Conservation (phyloP, 768 basidiomycete genomes). For the Tricholoma sp. region DNA sequence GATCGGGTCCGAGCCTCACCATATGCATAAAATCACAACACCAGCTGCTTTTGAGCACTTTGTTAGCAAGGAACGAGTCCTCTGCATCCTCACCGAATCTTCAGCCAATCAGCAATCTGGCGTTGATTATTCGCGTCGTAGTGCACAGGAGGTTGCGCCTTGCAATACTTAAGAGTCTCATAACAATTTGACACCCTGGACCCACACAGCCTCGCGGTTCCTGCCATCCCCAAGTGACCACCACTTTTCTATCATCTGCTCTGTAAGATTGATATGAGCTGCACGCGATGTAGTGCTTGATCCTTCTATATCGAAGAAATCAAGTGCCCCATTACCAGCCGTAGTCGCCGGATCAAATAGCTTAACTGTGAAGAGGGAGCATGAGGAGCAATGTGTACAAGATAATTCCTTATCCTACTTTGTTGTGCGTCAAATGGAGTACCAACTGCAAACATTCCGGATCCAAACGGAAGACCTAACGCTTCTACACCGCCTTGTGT, state of each 20-base stretch:
- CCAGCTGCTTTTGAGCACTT: background rate
- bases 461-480: constrained; percentile 45
- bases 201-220: constrained; percentile 69
- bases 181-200: constrained; percentile 50
- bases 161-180: background rate
- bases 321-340: constrained; percentile 56
- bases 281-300: constrained; percentile 2
- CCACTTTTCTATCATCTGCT: constrained; percentile 79
- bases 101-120: background rate
- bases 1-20: background rate
- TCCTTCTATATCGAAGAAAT: constrained; percentile 57
- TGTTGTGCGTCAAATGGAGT: constrained; percentile 71
- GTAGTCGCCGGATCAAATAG: constrained; percentile 37
- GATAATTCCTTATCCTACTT: constrained; percentile 38
- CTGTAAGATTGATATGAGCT: constrained; percentile 23
- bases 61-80: background rate
- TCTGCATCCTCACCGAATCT: background rate
- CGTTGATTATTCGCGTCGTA: background rate
- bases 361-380: constrained; percentile 29
- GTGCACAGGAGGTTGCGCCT: background rate
- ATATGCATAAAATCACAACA: too few species aligned
- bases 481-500: constrained; percentile 76
- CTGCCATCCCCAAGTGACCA: constrained; percentile 76
- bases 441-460: constrained; percentile 55
- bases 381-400: constrained; percentile 3